Evolutionary conservation across 305 asterid genomes (phyloP), one percentile per base, ranked within the genome.

Genomic region (Rubia peregrina): DNA sequence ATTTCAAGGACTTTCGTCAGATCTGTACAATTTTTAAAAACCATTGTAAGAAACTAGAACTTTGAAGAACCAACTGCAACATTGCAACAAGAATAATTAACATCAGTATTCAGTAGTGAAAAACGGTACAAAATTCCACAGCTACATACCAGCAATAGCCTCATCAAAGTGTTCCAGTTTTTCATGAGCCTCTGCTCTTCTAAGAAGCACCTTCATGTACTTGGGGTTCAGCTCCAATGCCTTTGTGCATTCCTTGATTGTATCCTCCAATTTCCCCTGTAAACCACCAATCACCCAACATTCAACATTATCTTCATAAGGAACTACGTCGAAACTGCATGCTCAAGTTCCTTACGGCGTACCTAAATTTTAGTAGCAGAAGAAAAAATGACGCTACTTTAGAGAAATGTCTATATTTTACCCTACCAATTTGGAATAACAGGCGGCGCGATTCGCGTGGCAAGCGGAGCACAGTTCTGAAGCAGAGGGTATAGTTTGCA

Each of bases 101-200:
- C 22, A 53, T 0, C 21, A 16, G 26, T 24, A 24, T 36, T 0
- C 21, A 16, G 26, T 24, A 24, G 26, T 36, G 11, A 21, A 43
- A 33, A 3, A 16, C 10, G 68, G 26, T 71, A 30, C 46, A 33
- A 36, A 61, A 36, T 38, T 46, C 26, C 6, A 6, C 9, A 61
- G 51, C 30, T 36, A 44, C 71, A 71, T 85, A 92, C 98, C 98
- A 62, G 88, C 78, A 74, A 92, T 85, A 19, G 96, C 81, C 80
- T 88, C 96, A 14, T 92, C 98, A 74, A 81, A 92, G 38, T 88
- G 87, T 76, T 86, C 98, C 69, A 92, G 89, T 75, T 83, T 92
- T 80, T 89, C 95, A 62, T 80, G 87, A 7, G 98, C 95, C 81
- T 89, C 98, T 70, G 78, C 98, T 83, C 96, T 89, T 88, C 96